Conservation (phyloP, 257 asterid species). For the Henckelia pumila region DNA sequence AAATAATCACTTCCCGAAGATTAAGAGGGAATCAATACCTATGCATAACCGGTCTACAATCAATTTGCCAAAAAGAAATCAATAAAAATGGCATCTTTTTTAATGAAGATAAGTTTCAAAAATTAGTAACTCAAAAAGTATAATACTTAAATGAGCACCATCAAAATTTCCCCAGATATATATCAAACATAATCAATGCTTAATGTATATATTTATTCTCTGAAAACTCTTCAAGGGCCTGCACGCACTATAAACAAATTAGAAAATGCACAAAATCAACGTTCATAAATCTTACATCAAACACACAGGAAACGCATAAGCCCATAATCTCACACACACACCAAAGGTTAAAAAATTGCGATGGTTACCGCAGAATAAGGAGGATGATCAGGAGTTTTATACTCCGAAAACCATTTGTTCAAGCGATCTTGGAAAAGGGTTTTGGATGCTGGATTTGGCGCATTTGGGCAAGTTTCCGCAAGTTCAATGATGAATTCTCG, state of each 20-base stretch:
- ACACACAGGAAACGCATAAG: not conserved
- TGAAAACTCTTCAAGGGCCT: not conserved
- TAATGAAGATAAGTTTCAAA: too few relatives aligned
- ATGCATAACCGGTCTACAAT: too few relatives aligned
- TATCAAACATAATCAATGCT: not conserved
- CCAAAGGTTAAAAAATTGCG: not conserved
- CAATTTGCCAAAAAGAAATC: too few relatives aligned
- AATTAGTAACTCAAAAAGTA: too few relatives aligned
- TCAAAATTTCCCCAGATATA: not conserved
- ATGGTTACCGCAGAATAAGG: conserved; percentile 50
- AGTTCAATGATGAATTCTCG: too few relatives aligned
- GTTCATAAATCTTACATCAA: not conserved
- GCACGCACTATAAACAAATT: not conserved
- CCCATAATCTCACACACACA: not conserved
- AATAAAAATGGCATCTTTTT: too few relatives aligned
- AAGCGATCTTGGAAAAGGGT: conserved; percentile 29
- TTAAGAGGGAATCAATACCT: too few relatives aligned
- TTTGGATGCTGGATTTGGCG: conserved; percentile 23
- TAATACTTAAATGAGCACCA: not conserved
- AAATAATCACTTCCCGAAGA: too few relatives aligned
- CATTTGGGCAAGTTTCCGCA: too few relatives aligned
- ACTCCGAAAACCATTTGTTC: conserved; percentile 25
- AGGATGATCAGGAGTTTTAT: conserved; percentile 45
- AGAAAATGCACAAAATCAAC: too few relatives aligned
- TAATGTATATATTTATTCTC: too few relatives aligned